Percentiles rank a stretch among this genome's conserved stretches.
Conservation (phyloP, 2,329 filamentous ascomycete species). For the Dryadomyces quercus-mongolicae region DNA sequence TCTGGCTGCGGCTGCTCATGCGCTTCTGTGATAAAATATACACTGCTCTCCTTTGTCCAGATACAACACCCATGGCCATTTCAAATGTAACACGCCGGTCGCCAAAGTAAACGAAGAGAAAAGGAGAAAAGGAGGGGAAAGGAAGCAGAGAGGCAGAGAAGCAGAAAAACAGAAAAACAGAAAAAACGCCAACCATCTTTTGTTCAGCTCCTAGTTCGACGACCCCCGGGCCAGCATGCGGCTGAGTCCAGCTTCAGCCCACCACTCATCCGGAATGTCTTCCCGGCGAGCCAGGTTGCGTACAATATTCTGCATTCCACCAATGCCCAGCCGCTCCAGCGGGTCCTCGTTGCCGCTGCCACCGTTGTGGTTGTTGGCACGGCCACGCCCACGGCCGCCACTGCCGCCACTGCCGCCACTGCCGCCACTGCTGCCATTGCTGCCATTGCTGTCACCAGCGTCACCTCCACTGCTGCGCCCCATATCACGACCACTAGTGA, state of each 20-base stretch:
- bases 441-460: neutral
- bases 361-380: neutral
- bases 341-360: constrained; percentile 6
- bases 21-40: no score
- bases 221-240: constrained; percentile 26
- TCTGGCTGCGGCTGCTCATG: no score
- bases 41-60: no score
- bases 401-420: neutral
- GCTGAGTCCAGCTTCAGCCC: constrained; percentile 57
- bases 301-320: constrained; percentile 61
- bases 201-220: neutral
- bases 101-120: no score
- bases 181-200: neutral
- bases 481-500: neutral
- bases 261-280: constrained; percentile 75
- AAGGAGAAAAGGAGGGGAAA: no score
- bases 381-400: neutral
- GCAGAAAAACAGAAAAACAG: neutral
- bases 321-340: constrained; percentile 27
- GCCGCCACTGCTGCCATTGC: neutral
- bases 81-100: no score
- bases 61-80: no score
- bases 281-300: constrained; percentile 56
- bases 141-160: no score
- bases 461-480: neutral